Evolutionary conservation across 345 rosid genomes (phyloP).

Genomic region (Durio zibethinus): DNA sequence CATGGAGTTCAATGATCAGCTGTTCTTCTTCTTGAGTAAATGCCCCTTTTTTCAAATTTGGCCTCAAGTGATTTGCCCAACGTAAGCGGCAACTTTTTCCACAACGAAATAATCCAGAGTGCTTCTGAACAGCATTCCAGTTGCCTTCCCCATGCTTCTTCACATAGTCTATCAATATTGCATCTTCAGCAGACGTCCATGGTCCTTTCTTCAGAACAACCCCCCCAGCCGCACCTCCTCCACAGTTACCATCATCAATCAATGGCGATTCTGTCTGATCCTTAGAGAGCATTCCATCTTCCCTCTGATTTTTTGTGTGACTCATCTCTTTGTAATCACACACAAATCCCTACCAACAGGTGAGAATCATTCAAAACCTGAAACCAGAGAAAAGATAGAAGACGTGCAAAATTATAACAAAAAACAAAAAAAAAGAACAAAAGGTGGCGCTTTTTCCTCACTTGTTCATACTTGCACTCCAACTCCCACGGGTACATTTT

Average conservation of each 20-base stretch:
- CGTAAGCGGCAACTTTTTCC: slow-evolving; percentile 98
- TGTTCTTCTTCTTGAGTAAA: slow-evolving; percentile 90
- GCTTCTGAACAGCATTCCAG: slow-evolving; percentile 94
- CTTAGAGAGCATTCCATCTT: slow-evolving; percentile 50
- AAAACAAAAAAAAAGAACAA: neutral
- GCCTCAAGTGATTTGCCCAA: slow-evolving; percentile 98
- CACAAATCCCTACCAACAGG: slow-evolving; percentile 31
- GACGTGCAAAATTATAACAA: slow-evolving; percentile 9
- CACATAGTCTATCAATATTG: slow-evolving; percentile 78
- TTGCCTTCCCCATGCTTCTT: slow-evolving; percentile 97
- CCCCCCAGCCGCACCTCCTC: slow-evolving; percentile 48
- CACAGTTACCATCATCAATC: slow-evolving; percentile 40
- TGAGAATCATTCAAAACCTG: slow-evolving; percentile 48
- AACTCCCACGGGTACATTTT: slow-evolving; percentile 14
- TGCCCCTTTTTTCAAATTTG: slow-evolving; percentile 96
- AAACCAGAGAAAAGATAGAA: slow-evolving; percentile 22
- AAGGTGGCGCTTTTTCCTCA: slow-evolving; percentile 4
- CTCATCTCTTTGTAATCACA: slow-evolving; percentile 62
- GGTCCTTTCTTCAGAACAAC: slow-evolving; percentile 85
- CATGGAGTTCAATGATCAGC: slow-evolving; percentile 82
- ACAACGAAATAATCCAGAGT: slow-evolving; percentile 83
- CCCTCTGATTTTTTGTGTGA: slow-evolving; percentile 52
- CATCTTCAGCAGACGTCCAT: slow-evolving; percentile 97
- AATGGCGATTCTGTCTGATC: slow-evolving; percentile 55
- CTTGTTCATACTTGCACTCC: slow-evolving; percentile 24